Percentiles rank a stretch among this genome's conserved stretches.
These are phyloP conservation scores for Inga leiocalycina DNA, from an alignment of 306 rosid genomes.

Conservation along the genomic window DNA sequence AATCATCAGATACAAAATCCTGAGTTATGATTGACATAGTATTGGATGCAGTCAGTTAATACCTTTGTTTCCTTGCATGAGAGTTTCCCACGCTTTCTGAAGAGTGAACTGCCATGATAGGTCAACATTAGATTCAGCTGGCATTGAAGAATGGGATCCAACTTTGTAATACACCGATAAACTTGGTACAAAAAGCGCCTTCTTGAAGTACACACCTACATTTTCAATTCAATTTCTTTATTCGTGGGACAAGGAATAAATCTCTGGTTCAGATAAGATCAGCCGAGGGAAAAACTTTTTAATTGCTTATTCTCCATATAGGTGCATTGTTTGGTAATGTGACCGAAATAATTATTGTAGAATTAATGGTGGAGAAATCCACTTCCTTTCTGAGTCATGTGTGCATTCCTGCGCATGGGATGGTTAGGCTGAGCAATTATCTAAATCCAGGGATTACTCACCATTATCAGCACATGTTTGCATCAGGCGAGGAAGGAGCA, in stretches of 20 bases:
- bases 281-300: background rate
- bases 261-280: slow-evolving; percentile 19
- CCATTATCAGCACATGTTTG: slow-evolving; percentile 87
- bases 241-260: background rate
- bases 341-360: slow-evolving; percentile 1
- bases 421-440: slow-evolving; percentile 11
- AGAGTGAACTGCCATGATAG: slow-evolving; percentile 88
- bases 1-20: background rate
- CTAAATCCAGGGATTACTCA: slow-evolving; percentile 41
- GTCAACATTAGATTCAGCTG: slow-evolving; percentile 61
- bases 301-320: slow-evolving; percentile 2
- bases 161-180: slow-evolving; percentile 76
- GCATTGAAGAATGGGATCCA: slow-evolving; percentile 65
- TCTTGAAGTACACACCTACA: slow-evolving; percentile 83
- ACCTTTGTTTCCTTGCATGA: slow-evolving; percentile 72
- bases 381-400: background rate
- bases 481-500: slow-evolving; percentile 85
- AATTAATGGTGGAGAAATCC: slow-evolving; percentile 6
- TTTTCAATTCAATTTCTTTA: slow-evolving; percentile 26
- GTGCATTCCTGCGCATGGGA: background rate
- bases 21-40: slow-evolving; percentile 16
- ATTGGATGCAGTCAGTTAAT: slow-evolving; percentile 24
- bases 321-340: background rate
- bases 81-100: slow-evolving; percentile 83
- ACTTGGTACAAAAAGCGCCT: slow-evolving; percentile 90